Base-by-base conservation (phyloP, 2,329 filamentous ascomycete species). In the Pseudogymnoascus destructans region DNA sequence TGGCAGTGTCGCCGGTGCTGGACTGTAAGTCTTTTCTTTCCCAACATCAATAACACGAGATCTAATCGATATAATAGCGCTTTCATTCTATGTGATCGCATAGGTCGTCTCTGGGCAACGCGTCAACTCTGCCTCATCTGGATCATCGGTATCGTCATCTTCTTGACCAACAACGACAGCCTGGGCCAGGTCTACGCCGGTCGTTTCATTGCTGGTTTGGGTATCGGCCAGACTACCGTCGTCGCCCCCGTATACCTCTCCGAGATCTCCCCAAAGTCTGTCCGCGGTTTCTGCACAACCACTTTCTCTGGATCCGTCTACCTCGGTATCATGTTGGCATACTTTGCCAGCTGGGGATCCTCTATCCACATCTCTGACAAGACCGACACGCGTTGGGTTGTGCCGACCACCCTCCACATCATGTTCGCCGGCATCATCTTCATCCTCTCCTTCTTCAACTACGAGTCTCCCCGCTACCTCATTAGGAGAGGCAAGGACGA, bases 361-460 rank as follows among this genome's bases (percentile, higher is more conserved):
- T 69, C 75, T 59, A 58, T 81, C 42, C 72, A 81, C 67, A 71
- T 82, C 19, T 69, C 71, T 21, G 72, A 75, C 55, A 35, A 61
- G 65, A 32, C 65, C 6, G 49, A 70, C 59, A 73, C 73, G n/a
- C 66, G 68, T 58, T 76, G 79, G 79, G 76, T 86, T 42, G 79
- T 89, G 0, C 87, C 87, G 0, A 89, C 85, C 40, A 83, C 81
- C 63, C 74, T 91, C 59, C 87, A 92, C 68, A 75, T 92, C 69
- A 89, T 89, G 66, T 89, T 91, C 66, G 83, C 86, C 1, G 79
- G 79, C 3, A 71, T 91, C 61, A 89, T 90, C 67, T 79, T 87
- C 66, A 64, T 81, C 59, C 75, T 90, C 11, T 86, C 81, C 9
- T 84, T 87, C 68, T 78, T 86, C 64, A 79, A 85, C 62, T 76